These are phyloP conservation scores for Beauveria caledonica DNA, from an alignment of 2,329 filamentous ascomycete genomes.

Conservation along the genomic window DNA sequence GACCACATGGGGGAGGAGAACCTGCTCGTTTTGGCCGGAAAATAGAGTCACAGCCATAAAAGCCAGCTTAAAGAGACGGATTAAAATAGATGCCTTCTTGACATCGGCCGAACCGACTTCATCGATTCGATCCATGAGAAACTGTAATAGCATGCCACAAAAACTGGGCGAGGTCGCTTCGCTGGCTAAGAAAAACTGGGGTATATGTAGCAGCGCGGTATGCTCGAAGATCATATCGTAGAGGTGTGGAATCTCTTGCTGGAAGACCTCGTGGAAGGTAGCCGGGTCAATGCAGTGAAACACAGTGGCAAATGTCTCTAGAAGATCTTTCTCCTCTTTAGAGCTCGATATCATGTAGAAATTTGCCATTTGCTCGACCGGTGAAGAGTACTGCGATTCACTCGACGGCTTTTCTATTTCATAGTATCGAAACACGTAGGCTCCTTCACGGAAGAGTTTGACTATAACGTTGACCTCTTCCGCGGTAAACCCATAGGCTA, in stretches of 20 bases:
- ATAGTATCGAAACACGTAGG: slow-evolving; percentile 95
- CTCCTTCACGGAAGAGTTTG: slow-evolving; percentile 94
- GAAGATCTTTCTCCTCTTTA: slow-evolving; percentile 93
- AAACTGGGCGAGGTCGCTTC: slow-evolving; percentile 97
- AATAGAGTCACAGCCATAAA: slow-evolving; percentile 99
- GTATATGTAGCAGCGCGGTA: slow-evolving; percentile 84
- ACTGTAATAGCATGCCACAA: slow-evolving; percentile 94
- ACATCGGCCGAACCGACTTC: slow-evolving; percentile 90
- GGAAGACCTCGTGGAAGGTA: slow-evolving; percentile 97
- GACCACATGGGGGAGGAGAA: slow-evolving; percentile 89
- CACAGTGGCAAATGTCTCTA: slow-evolving; percentile 96
- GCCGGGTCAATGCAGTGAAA: slow-evolving; percentile 98
- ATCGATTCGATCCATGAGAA: slow-evolving; percentile 92
- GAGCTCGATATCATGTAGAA: slow-evolving; percentile 90
- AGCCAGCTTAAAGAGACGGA: slow-evolving; percentile 92
- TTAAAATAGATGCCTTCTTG: slow-evolving; percentile 83
- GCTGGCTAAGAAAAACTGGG: slow-evolving; percentile 97
- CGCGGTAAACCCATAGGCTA: slow-evolving; percentile 91
- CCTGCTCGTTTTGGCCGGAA: slow-evolving; percentile 87
- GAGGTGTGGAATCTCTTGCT: slow-evolving; percentile 90
- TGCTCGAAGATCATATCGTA: slow-evolving; percentile 99
- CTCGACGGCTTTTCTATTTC: slow-evolving; percentile 71
- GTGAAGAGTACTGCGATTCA: slow-evolving; percentile 68
- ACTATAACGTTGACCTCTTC: slow-evolving; percentile 96
- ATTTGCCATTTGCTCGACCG: slow-evolving; percentile 87